Percentiles rank a stretch among this genome's conserved stretches.
Evolutionary conservation across 1,284 basidiomycete species (phyloP).

Genomic region (Phylloboletellus chloephorus): DNA sequence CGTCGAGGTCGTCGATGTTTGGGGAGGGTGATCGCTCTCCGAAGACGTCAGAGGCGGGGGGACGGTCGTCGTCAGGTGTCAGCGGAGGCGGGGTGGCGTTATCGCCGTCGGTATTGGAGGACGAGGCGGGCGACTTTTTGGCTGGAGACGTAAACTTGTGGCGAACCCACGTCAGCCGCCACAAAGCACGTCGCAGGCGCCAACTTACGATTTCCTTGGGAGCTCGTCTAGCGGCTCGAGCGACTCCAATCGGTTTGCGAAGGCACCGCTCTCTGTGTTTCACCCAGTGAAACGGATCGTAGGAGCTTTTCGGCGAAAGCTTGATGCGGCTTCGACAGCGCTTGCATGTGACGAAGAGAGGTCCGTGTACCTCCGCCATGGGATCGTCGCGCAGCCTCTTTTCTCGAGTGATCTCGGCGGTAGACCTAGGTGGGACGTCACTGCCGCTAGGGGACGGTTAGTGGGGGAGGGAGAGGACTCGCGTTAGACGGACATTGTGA

Average conservation of each 20-base stretch:
- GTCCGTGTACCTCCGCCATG: conserved; percentile 47
- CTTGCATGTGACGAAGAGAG: conserved; percentile 51
- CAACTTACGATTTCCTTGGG: conserved; percentile 25
- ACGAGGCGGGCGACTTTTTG: conserved; percentile 27
- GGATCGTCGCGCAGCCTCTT: conserved; percentile 45
- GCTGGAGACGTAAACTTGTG: conserved; percentile 16
- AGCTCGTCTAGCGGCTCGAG: conserved; percentile 12
- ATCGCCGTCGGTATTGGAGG: conserved; percentile 30
- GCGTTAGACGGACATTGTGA: conserved; percentile 16
- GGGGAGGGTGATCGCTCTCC: conserved; percentile 23
- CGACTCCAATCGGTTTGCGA: conserved; percentile 27
- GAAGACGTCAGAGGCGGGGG: conserved; percentile 15
- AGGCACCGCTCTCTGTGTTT: conserved; percentile 57
- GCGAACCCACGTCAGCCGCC: conserved; percentile 2
- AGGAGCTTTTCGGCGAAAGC: conserved; percentile 60
- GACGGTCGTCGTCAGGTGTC: conserved; percentile 36
- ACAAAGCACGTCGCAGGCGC: background rate
- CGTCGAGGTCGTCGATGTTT: conserved; percentile 19
- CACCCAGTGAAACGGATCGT: conserved; percentile 62
- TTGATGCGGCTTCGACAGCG: conserved; percentile 55
- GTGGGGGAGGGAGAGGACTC: background rate
- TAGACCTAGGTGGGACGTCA: conserved; percentile 22
- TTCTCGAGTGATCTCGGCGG: conserved; percentile 40
- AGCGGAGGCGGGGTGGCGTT: conserved; percentile 31
- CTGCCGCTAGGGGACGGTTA: conserved; percentile 18